Conservation (phyloP, 352 stramenopile species). For the Saprolegnia parasitica region DNA sequence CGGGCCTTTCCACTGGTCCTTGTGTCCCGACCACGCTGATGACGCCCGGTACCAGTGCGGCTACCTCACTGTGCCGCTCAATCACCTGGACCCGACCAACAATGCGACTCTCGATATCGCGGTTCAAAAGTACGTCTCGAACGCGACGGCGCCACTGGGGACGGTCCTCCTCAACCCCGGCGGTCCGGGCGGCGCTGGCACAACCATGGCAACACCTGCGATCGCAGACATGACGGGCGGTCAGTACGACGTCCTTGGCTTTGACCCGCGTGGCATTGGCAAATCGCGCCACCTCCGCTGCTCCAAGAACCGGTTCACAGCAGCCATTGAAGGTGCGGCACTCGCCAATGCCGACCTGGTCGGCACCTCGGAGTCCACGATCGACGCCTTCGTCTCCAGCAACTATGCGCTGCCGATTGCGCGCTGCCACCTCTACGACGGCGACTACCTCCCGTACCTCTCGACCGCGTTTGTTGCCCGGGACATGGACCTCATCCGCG, state of each 20-base stretch:
- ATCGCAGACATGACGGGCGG: neutral
- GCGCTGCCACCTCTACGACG: slow-evolving; percentile 15
- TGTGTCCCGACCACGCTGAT: neutral
- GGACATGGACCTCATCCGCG: slow-evolving; percentile 26
- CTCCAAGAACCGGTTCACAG: slow-evolving; percentile 9
- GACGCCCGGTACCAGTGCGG: slow-evolving; percentile 12
- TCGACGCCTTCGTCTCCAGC: neutral
- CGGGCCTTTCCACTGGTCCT: slow-evolving; percentile 8
- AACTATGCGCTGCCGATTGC: slow-evolving; percentile 4
- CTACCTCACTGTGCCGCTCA: slow-evolving; percentile 9
- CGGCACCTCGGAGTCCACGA: neutral
- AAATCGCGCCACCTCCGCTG: neutral
- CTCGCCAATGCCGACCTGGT: neutral
- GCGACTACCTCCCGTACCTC: slow-evolving; percentile 19
- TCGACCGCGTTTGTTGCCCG: slow-evolving; percentile 19
- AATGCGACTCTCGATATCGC: slow-evolving; percentile 20
- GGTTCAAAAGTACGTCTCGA: neutral
- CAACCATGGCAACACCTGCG: neutral
- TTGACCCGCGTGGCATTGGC: slow-evolving; percentile 23
- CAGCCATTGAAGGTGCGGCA: neutral
- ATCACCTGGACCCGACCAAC: slow-evolving; percentile 23
- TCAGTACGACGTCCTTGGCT: slow-evolving; percentile 18
- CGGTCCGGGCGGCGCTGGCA: slow-evolving; percentile 11
- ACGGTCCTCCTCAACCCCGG: slow-evolving; percentile 26
- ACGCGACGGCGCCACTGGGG: neutral